Base-by-base conservation (phyloP, 768 basidiomycete species). In the Gymnopilus dilepis region DNA sequence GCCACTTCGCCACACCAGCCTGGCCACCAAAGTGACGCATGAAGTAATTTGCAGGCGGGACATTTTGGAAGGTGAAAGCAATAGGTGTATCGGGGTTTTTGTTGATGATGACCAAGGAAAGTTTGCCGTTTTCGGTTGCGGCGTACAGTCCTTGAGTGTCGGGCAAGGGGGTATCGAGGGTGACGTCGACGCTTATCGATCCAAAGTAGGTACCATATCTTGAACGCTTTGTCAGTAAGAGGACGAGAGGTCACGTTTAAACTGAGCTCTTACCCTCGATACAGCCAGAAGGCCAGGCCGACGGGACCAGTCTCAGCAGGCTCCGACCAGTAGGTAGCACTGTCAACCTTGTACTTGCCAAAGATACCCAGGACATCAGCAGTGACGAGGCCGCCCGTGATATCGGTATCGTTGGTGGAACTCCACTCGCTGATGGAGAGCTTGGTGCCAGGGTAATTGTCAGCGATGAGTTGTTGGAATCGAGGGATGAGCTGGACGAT, bases 201-300 rank as follows among this genome's bases (percentile, higher is more conserved):
- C 83, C 84, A 65, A 86, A 86, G 65, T 70, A 71, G 1, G 75
- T 76, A 11, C 82, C 83, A 60, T 80, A 78, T 26, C 83, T 84
- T 43, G 22, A 34, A 26, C 41, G 41, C n/a, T 40, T 11, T n/a
- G 31, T 59, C 12, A 59, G 51, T 17, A 56, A 54, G 4, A 54
- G 9, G 6, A 22, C 6, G 7, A 34, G 30, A 9, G 31, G 13
- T 30, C 61, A 75, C 17, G 48, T 26, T 40, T 4, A 6, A n/a
- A 51, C 11, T 22, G 17, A 11, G 15, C 9, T 33, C 66, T 56
- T 65, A 84, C 82, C 84, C 84, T 74, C 84, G 73, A 73, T 74
- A 86, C 6, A 86, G 74, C 84, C 84, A 86, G 67, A 79, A 86
- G 24, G 84, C 84, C 53, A 85, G 69, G 13, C 82, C 84, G 30